Evolutionary conservation across 768 basidiomycete genomes (phyloP).

Genomic region (Amylocystis lapponica): DNA sequence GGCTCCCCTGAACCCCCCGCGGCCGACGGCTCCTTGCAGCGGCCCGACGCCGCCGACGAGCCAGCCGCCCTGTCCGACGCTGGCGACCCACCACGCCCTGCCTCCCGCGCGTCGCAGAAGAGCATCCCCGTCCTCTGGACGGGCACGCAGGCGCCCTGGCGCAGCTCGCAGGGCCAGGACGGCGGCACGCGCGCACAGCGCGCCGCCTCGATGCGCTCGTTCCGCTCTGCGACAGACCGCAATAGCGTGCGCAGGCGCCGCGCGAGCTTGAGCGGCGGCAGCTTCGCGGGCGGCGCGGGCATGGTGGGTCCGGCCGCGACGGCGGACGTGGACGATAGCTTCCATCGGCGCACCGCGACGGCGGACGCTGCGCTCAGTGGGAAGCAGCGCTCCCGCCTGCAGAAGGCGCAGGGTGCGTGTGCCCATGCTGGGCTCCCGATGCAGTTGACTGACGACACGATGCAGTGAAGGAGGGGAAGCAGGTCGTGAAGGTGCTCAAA

Average conservation of each 20-base stretch:
- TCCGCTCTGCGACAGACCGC: constrained; percentile 9
- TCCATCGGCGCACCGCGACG: constrained; percentile 33
- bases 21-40: not conserved
- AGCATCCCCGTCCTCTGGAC: constrained; percentile 22
- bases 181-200: constrained; percentile 6
- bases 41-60: constrained; percentile 12
- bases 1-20: not conserved
- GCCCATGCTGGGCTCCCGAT: not conserved
- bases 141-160: not conserved
- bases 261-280: constrained; percentile 19
- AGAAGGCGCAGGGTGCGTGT: constrained; percentile 46
- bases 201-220: constrained; percentile 20
- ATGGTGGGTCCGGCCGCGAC: constrained; percentile 43
- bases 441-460: no score
- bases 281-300: constrained; percentile 52
- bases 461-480: constrained; percentile 53
- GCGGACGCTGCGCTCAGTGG: constrained; percentile 45
- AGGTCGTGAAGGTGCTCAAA: constrained; percentile 64
- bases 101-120: constrained; percentile 6
- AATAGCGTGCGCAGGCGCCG: constrained; percentile 10
- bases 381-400: constrained; percentile 46
- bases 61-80: constrained; percentile 4
- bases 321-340: constrained; percentile 32
- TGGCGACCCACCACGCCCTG: constrained; percentile 2
- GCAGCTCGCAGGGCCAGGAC: no score